Conservation (phyloP, 768 basidiomycete species). For the Austroboletus eburneus region DNA sequence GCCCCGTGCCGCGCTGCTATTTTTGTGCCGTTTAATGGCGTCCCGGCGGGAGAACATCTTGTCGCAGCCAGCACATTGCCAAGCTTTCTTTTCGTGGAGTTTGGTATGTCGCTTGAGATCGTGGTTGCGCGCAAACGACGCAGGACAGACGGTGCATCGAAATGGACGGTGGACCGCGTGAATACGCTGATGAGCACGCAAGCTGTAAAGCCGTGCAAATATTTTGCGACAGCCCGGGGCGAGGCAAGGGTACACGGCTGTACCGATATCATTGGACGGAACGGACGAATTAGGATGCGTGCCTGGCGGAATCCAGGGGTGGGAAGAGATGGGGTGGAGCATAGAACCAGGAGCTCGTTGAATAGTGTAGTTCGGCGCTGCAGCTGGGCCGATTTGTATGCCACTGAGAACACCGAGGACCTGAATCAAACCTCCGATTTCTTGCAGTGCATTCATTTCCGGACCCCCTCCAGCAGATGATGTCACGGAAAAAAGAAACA, state of each 20-base stretch:
- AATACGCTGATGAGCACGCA: conserved; percentile 67
- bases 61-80: conserved; percentile 68
- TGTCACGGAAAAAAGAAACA: conserved; percentile 76
- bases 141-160: conserved; percentile 61
- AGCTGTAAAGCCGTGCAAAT: conserved; percentile 64
- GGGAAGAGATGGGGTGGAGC: conserved; percentile 31
- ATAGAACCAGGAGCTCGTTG: conserved; percentile 27
- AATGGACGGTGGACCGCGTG: conserved; percentile 65
- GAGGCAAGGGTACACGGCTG: conserved; percentile 80
- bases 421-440: conserved; percentile 78
- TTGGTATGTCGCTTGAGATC: conserved; percentile 76
- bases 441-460: conserved; percentile 59
- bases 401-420: conserved; percentile 78
- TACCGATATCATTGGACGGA: conserved; percentile 50
- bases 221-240: conserved; percentile 59
- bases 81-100: conserved; percentile 68
- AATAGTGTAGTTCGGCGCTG: conserved; percentile 29
- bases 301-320: conserved; percentile 28
- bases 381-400: conserved; percentile 54
- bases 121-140: conserved; percentile 74
- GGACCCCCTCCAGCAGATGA: conserved; percentile 52
- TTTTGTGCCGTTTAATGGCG: conserved; percentile 76
- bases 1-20: conserved; percentile 49
- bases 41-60: conserved; percentile 76
- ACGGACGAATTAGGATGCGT: conserved; percentile 19